Evolutionary conservation across 2,329 filamentous ascomycete species (phyloP).

Genomic region (Harringtonia aguacate): DNA sequence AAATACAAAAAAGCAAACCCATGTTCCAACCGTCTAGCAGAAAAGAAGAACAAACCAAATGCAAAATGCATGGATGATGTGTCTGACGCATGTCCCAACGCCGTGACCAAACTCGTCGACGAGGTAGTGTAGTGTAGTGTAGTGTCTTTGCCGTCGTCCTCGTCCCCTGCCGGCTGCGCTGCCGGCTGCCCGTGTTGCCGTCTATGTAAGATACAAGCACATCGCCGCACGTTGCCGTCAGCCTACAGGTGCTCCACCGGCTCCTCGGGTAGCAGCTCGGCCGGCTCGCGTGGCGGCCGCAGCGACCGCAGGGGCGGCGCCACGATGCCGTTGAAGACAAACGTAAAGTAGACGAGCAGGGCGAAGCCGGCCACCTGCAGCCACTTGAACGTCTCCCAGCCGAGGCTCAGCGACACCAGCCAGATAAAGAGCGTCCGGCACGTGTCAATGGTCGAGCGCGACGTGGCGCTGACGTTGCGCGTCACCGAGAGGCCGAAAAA

Average conservation of each 20-base stretch:
- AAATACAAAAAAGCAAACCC: too few relatives aligned
- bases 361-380: constrained; percentile 84
- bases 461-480: constrained; percentile 78
- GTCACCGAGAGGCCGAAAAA: constrained; percentile 97
- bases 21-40: too few relatives aligned
- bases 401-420: constrained; percentile 84
- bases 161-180: too few relatives aligned
- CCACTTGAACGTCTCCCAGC: constrained; percentile 98
- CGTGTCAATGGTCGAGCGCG: constrained; percentile 92
- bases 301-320: constrained; percentile 67
- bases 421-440: constrained; percentile 97
- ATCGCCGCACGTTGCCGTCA: background rate
- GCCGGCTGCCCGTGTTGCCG: too few relatives aligned
- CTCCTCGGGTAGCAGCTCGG: constrained; percentile 67
- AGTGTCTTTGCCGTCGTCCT: too few relatives aligned
- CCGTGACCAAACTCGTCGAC: too few relatives aligned
- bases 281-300: constrained; percentile 39
- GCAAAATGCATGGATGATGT: too few relatives aligned
- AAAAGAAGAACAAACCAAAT: too few relatives aligned
- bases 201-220: background rate
- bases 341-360: constrained; percentile 89
- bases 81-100: too few relatives aligned
- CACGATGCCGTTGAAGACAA: constrained; percentile 92
- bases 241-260: constrained; percentile 59
- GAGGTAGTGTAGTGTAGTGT: too few relatives aligned